A percentile compares a stretch with the other conserved stretches of the same genome.
Evolutionary conservation across 768 basidiomycete genomes (phyloP).

Genomic region (Rhizopogon salebrosus): DNA sequence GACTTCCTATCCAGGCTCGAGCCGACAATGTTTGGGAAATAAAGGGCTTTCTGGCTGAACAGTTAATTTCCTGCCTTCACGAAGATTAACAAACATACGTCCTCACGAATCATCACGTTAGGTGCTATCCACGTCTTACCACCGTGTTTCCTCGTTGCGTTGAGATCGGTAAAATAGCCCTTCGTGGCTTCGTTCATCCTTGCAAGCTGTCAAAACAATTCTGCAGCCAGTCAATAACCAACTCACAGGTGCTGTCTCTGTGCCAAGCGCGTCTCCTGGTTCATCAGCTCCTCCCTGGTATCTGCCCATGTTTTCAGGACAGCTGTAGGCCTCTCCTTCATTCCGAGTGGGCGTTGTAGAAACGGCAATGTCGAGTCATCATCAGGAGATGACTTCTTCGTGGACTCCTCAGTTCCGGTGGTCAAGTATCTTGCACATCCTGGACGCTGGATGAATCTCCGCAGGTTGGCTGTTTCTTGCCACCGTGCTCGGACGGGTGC

Average conservation of each 20-base stretch:
- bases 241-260: constrained; percentile 60
- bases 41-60: constrained; percentile 71
- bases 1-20: constrained; percentile 52
- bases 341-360: constrained; percentile 71
- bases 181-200: constrained; percentile 63
- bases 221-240: not conserved
- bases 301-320: constrained; percentile 53
- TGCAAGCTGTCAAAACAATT: constrained; percentile 1
- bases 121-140: constrained; percentile 97
- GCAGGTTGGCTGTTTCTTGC: constrained; percentile 7
- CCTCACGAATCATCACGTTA: constrained; percentile 80
- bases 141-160: constrained; percentile 73
- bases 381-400: not conserved
- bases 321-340: constrained; percentile 62
- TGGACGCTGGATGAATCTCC: constrained; percentile 3
- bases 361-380: constrained; percentile 24
- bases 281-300: constrained; percentile 61
- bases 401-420: not conserved
- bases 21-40: constrained; percentile 84
- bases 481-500: constrained; percentile 9
- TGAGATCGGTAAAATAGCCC: constrained; percentile 87
- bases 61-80: not conserved
- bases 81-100: constrained; percentile 49
- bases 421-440: not conserved
- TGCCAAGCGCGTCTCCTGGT: constrained; percentile 63